phyloP scores from a whole-genome alignment of 306 rosid species.

The Cyclanthera cordifolia region DNA sequence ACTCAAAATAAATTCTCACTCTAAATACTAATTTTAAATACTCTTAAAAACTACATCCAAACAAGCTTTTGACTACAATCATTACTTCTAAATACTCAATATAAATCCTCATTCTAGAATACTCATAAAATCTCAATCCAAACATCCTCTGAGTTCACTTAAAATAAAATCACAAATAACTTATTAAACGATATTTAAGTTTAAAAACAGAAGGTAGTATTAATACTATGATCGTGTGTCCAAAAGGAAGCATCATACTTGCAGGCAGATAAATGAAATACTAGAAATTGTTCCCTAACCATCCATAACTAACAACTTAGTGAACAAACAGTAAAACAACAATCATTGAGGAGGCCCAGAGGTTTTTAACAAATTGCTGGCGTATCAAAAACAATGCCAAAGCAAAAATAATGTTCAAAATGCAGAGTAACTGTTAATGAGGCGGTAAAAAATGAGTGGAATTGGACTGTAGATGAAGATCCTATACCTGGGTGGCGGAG shows the following conservation, averaged over 20 bases:
- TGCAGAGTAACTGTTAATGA: background rate
- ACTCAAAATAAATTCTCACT: too few relatives aligned
- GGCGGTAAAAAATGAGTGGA: background rate
- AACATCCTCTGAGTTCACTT: background rate
- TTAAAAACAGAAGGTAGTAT: background rate
- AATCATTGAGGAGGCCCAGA: background rate
- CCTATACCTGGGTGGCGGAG: conserved; percentile 35
- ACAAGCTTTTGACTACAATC: too few relatives aligned
- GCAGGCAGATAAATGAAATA: background rate
- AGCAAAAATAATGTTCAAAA: background rate
- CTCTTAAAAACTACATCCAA: too few relatives aligned
- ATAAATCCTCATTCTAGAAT: too few relatives aligned
- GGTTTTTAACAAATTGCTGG: background rate
- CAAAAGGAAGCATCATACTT: background rate
- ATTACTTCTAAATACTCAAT: too few relatives aligned
- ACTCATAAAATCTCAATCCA: too few relatives aligned
- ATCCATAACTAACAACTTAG: background rate
- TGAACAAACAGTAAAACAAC: background rate
- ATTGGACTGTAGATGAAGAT: background rate
- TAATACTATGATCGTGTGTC: background rate
- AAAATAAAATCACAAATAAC: background rate
- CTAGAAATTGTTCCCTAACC: background rate
- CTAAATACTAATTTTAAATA: too few relatives aligned
- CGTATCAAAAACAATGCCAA: background rate
- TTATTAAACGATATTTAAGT: background rate